Evolutionary conservation across 345 rosid genomes (phyloP).

Genomic region (Acer negundo): DNA sequence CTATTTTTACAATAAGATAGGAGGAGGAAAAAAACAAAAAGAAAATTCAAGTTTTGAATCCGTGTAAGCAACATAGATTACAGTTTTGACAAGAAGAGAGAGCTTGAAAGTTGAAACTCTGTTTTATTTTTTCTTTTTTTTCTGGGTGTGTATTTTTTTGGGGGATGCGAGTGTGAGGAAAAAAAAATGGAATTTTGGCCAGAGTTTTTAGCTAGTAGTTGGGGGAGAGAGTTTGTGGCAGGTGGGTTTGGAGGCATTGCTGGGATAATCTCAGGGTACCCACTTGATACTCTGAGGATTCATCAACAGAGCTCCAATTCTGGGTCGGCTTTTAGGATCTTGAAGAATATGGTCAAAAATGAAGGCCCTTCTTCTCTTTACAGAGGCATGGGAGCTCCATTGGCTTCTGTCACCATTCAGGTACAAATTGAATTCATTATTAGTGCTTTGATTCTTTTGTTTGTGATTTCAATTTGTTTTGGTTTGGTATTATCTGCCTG

Average conservation of each 20-base stretch:
- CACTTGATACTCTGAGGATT: constrained; percentile 81
- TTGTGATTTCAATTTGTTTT: background rate
- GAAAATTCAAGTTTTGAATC: background rate
- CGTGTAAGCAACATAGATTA: constrained; percentile 1
- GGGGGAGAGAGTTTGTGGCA: constrained; percentile 87
- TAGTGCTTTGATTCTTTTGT: background rate
- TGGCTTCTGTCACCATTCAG: constrained; percentile 96
- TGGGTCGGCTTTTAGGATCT: constrained; percentile 73
- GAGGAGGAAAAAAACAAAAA: no score
- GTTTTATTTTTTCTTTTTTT: no score
- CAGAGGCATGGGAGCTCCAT: constrained; percentile 91
- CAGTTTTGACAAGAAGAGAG: background rate
- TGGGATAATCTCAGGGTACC: constrained; percentile 89
- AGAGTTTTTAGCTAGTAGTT: constrained; percentile 80
- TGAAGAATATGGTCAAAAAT: constrained; percentile 51
- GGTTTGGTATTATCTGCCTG: background rate
- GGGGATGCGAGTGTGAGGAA: constrained; percentile 20
- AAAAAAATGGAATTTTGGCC: constrained; percentile 90
- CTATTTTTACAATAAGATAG: no score
- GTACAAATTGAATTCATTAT: constrained; percentile 23
- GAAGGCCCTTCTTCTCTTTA: constrained; percentile 80
- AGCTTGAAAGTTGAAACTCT: background rate
- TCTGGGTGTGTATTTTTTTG: background rate
- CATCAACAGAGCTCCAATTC: constrained; percentile 70
- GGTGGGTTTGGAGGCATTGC: constrained; percentile 96